Conservation (phyloP, 129 eudicot genomes). For the Pittosporum tobira region DNA sequence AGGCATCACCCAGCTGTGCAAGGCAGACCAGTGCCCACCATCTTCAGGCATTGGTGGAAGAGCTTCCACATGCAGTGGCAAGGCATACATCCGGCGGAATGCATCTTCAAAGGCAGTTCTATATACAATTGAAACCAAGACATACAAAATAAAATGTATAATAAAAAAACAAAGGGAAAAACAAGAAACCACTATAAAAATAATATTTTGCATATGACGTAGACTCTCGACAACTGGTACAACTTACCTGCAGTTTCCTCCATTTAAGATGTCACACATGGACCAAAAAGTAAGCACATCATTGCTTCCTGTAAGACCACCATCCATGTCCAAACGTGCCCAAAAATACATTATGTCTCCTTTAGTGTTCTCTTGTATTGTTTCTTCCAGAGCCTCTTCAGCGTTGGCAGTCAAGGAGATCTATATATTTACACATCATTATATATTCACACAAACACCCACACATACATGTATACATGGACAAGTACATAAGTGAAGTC, state of each 20-base stretch:
- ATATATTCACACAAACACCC: neutral
- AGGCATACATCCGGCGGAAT: constrained; percentile 74
- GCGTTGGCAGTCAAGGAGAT: constrained; percentile 69
- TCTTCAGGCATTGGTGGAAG: constrained; percentile 99
- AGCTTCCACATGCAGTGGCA: constrained; percentile 74
- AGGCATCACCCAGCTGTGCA: constrained; percentile 97
- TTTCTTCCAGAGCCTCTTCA: constrained; percentile 64
- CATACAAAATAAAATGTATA: neutral
- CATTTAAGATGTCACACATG: constrained; percentile 83
- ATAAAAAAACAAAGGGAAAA: neutral
- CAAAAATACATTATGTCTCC: constrained; percentile 90
- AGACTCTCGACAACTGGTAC: neutral
- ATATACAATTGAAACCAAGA: constrained; percentile 20
- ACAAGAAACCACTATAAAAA: too few relatives aligned
- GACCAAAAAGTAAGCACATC: constrained; percentile 76
- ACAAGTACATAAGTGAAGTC: neutral
- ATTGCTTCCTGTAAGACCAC: constrained; percentile 41
- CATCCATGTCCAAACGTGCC: constrained; percentile 57
- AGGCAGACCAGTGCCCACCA: constrained; percentile 86
- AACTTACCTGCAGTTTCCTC: constrained; percentile 83
- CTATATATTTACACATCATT: constrained; percentile 15
- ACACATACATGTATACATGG: neutral
- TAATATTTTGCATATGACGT: too few relatives aligned
- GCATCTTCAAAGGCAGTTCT: constrained; percentile 78
- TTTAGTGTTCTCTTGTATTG: constrained; percentile 41